Evolutionary conservation across 306 rosid species (phyloP), one percentile per base, ranked within the genome.

Genomic region (Fragaria iinumae): DNA sequence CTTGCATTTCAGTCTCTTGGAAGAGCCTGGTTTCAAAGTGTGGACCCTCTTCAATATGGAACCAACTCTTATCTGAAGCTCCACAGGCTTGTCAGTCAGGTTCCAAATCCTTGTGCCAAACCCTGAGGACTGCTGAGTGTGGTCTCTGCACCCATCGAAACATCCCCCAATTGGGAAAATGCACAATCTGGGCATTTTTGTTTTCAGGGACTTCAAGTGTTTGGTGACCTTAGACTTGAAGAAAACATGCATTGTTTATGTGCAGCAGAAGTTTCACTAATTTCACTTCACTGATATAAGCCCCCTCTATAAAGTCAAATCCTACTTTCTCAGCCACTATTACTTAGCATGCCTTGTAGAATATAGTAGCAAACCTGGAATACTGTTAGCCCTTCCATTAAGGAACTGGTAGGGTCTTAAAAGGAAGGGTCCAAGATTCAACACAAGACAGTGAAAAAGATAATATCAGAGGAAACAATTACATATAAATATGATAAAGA

Each of bases 31-130:
- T 84, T 92, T 95, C 84, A 95, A 82, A 12, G 90, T 87, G 79
- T 92, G 90, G 52, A 90, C 83, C 83, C 86, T 95, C 80, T 95
- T 95, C 81, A 95, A 71, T 56, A 85, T 90, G 60, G 98, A 90
- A 23, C 98, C 97, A 12, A 95, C 98, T 87, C 98, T 89, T 72
- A 95, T 92, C 77, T 92, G 98, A 76, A 95, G 83, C 85, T 95
- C 98, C 78, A 95, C 86, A n/a, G 96, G 90, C 63, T 83, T 74
- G 83, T 92, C 98, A 70, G 93, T 88, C 25, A 85, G 89, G 82
- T 95, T 95, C 98, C 98, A 95, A 71, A 95, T 87, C 84, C 97
- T 87, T 0, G 98, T 95, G 32, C 97, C 98, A 1, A 75, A 45
- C 25, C 97, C 95, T 1, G 97, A 87, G 18, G 84, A 86, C 53